phyloP scores from a whole-genome alignment of 208 protist genomes.

The Acanthamoeba castellanii region DNA sequence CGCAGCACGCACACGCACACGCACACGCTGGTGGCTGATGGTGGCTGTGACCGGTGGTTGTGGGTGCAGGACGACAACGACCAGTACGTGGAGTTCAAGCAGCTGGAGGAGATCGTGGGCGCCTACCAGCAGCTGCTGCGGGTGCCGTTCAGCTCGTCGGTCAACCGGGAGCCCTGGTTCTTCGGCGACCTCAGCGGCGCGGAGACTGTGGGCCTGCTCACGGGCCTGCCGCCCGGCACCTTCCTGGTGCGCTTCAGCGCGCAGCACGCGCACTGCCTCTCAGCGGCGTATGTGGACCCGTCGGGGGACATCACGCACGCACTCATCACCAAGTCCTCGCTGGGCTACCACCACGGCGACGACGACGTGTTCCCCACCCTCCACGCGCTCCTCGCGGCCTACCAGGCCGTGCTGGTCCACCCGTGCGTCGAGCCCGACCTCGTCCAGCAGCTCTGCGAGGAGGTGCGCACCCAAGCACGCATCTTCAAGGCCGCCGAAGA shows the following conservation, averaged over 20 bases:
- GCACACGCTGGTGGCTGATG: not conserved
- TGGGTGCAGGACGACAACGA: constrained; percentile 32
- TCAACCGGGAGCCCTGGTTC: constrained; percentile 41
- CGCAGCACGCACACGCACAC: not conserved
- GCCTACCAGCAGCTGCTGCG: constrained; percentile 30
- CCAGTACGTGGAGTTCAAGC: constrained; percentile 11
- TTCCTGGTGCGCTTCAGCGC: constrained; percentile 57
- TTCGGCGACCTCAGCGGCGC: constrained; percentile 36
- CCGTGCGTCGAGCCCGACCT: constrained; percentile 31
- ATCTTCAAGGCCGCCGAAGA: not conserved
- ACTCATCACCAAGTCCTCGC: constrained; percentile 42
- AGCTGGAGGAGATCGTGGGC: not conserved
- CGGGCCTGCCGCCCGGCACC: too few species aligned
- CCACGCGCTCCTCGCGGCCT: constrained; percentile 12
- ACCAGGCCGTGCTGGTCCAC: constrained; percentile 7
- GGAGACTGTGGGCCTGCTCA: constrained; percentile 11
- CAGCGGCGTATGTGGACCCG: constrained; percentile 28
- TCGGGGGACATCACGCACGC: constrained; percentile 27
- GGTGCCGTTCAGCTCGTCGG: constrained; percentile 11
- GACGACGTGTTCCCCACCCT: constrained; percentile 29
- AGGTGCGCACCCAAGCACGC: not conserved
- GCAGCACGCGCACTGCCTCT: constrained; percentile 32
- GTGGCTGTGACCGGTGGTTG: too few species aligned
- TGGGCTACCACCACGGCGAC: constrained; percentile 47
- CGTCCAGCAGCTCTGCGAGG: constrained; percentile 28